Evolutionary conservation across 352 stramenopile genomes (phyloP), one percentile per base, ranked within the genome.

Genomic region (Pythium aquatile): DNA sequence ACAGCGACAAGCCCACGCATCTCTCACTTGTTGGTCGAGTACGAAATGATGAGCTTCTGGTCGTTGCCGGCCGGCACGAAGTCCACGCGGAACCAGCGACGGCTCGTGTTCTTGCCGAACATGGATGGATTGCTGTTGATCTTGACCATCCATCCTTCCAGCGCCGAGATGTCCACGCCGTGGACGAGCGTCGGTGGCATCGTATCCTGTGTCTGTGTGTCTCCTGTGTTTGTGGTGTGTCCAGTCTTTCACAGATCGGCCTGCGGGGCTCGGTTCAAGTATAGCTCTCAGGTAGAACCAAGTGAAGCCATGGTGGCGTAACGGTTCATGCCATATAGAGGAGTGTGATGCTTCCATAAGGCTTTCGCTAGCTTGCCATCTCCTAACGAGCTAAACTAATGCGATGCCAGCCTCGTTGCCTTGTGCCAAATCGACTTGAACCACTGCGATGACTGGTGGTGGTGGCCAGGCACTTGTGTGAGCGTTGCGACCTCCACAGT

Each of bases 141-240:
- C 67, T 94, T 94, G 68, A 89, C 61, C 82, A 94, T 89, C 83
- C 83, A 94, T 32, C 85, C 85, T 65, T 94, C 85, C 30, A 92
- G 75, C 70, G 81, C 79, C 57, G 81, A 87, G 74, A 94, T 92
- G 61, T 94, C 82, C 20, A 94, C 82, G 39, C 85, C 85, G 35
- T 94, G 82, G 14, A 88, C 81, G 61, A 90, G 58, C 61, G 73
- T 74, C 26, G 52, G 53, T 13, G 44, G 44, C 44, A 51, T 49
- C 6, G 40, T 48, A 17, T 26, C 9, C 3, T 37, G 32, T 6
- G 32, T 40, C 7, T 40, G 7, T 40, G 35, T 16, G 8, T 40
- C 10, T 16, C 35, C 35, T 40, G 35, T 40, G 8, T 16, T 2
- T 11, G 2, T 40, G 35, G 10, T 2, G 10, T 10, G 35, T 42